These are phyloP conservation scores for Coleophoma cylindrospora DNA, from an alignment of 2,329 filamentous ascomycete species.

Conservation along the genomic window DNA sequence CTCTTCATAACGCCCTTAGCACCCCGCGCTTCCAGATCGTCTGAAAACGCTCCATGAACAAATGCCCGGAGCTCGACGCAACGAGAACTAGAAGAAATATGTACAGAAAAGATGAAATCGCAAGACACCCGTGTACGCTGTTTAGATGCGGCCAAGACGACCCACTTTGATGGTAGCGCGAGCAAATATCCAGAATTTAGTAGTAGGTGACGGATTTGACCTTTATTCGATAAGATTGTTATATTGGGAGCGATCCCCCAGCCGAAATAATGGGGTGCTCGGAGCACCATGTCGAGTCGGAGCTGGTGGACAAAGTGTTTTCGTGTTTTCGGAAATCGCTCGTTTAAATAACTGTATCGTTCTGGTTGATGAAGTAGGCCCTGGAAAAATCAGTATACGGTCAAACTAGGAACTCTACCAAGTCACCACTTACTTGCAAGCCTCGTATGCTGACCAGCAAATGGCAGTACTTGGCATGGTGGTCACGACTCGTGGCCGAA, in stretches of 20 bases:
- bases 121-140: no score
- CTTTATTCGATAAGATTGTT: no score
- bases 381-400: slow-evolving; percentile 25
- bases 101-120: slow-evolving; percentile 8
- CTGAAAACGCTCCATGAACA: slow-evolving; percentile 5
- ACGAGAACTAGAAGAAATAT: slow-evolving; percentile 7
- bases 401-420: neutral
- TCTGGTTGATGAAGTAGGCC: slow-evolving; percentile 56
- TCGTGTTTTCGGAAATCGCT: no score
- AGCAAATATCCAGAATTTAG: slow-evolving; percentile 4
- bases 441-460: slow-evolving; percentile 82
- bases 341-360: slow-evolving; percentile 29
- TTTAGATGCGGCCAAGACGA: neutral
- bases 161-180: neutral
- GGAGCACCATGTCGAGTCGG: no score
- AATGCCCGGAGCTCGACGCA: neutral
- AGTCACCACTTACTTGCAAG: slow-evolving; percentile 52
- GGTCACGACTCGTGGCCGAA: slow-evolving; percentile 85
- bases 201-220: neutral
- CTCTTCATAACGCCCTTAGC: slow-evolving; percentile 5
- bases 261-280: no score
- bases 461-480: slow-evolving; percentile 99
- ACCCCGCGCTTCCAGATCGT: neutral
- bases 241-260: neutral
- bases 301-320: no score